phyloP scores from a whole-genome alignment of 345 rosid species.

The Hirschfeldia incana region DNA sequence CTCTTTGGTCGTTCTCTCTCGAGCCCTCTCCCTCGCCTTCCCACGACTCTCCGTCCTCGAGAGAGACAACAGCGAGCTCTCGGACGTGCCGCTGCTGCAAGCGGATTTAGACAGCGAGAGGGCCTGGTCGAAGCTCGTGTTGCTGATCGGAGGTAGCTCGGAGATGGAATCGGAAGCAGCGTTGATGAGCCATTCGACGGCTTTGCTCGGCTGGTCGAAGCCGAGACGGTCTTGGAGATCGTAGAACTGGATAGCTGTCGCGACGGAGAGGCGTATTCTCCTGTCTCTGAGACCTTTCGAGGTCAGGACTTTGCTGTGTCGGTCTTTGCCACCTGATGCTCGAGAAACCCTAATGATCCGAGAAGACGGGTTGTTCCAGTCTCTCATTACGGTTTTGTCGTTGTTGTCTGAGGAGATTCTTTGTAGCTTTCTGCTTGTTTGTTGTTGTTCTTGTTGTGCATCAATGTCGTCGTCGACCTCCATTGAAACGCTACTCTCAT shows the following conservation, averaged over 20 bases:
- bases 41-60: constrained; percentile 68
- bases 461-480: constrained; percentile 68
- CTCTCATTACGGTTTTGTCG: constrained; percentile 35
- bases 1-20: constrained; percentile 80
- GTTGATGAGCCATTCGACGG: constrained; percentile 90
- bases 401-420: constrained; percentile 45
- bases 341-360: constrained; percentile 92
- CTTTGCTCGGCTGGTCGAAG: constrained; percentile 94
- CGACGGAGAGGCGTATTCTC: constrained; percentile 79
- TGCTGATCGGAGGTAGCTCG: constrained; percentile 68
- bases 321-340: constrained; percentile 93
- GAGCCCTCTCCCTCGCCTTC: constrained; percentile 74
- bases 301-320: constrained; percentile 96
- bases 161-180: constrained; percentile 81
- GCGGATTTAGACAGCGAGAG: constrained; percentile 67
- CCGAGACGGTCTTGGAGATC: constrained; percentile 94
- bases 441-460: constrained; percentile 39
- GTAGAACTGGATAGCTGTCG: constrained; percentile 89
- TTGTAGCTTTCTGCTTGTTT: constrained; percentile 52
- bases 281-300: constrained; percentile 86
- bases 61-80: constrained; percentile 78
- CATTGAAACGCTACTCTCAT: constrained; percentile 78
- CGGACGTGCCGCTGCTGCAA: constrained; percentile 85
- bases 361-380: constrained; percentile 71
- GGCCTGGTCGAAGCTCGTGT: constrained; percentile 47